A percentile compares a stretch with the other conserved stretches of the same genome.
Evolutionary conservation across 2,329 filamentous ascomycete genomes (phyloP).

Genomic region (Hypoxylon sp.): DNA sequence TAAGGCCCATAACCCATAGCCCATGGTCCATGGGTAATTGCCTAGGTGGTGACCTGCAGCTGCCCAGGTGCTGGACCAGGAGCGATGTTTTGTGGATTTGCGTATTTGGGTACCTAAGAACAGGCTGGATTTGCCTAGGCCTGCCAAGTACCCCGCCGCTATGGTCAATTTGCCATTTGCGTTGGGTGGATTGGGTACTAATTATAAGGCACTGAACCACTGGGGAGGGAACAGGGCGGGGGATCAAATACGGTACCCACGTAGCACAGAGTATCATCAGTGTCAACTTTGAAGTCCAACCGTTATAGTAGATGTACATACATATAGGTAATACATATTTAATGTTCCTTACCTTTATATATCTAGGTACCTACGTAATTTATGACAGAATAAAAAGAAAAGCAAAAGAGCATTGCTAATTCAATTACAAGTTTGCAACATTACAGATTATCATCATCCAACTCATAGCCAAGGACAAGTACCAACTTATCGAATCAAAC

Average conservation of each 20-base stretch:
- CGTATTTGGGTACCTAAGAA: slow-evolving; percentile 25
- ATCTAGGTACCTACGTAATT: background rate
- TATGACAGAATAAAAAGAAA: background rate
- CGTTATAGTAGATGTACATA: background rate
- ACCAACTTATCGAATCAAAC: slow-evolving; percentile 5
- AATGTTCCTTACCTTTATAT: too few relatives aligned
- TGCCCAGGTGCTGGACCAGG: slow-evolving; percentile 5
- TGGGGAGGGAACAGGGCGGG: slow-evolving; percentile 12
- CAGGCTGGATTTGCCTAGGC: slow-evolving; percentile 2
- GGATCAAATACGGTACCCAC: slow-evolving; percentile 12
- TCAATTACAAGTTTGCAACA: background rate
- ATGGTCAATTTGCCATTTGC: slow-evolving; percentile 17
- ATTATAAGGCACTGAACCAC: slow-evolving; percentile 41
- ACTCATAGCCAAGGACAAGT: background rate
- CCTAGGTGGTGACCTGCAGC: background rate
- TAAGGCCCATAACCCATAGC: slow-evolving; percentile 9
- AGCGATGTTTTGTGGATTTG: slow-evolving; percentile 8
- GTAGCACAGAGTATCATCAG: slow-evolving; percentile 23
- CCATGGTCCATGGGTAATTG: slow-evolving; percentile 7
- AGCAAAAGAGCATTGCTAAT: background rate
- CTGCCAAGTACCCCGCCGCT: slow-evolving; percentile 19
- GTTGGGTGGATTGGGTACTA: slow-evolving; percentile 44
- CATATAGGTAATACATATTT: background rate
- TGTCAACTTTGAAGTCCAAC: slow-evolving; percentile 10
- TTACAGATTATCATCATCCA: background rate